Evolutionary conservation across 2,329 filamentous ascomycete genomes (phyloP), one percentile per base, ranked within the genome.

Genomic region (Monilinia fructigena): DNA sequence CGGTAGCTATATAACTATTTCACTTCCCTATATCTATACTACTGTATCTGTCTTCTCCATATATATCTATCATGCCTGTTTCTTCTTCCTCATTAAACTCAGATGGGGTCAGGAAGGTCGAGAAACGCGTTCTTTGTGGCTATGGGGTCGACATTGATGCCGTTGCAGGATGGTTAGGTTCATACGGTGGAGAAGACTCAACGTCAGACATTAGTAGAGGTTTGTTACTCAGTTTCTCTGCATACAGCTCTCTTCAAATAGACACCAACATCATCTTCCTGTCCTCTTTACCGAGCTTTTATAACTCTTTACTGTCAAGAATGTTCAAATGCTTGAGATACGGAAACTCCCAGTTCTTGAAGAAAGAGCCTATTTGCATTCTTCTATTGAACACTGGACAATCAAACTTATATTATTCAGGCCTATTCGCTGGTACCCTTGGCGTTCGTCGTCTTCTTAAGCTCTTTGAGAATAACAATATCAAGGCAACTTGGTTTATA

Each of bases 121-220:
- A 81, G 75, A 85, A 85, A 70, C 78, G 82, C 62, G 81, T 86
- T 59, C 80, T 85, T 48, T 80, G 83, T 54, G 79, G 84, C 70
- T 91, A 90, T 72, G 87, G 88, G 3, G 86, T 92, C 31, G 89
- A 92, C 68, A 87, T 92, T 35, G 89, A 92, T 70, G 89, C 89
- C n/a, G 87, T 92, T 1, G 85, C 89, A 1, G 89, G 89, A 11
- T 92, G 89, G 90, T 80, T 92, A 0, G 89, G 89, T 0, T 89
- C 86, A 0, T 92, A 93, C 72, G 88, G 88, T 20, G 89, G 90
- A 48, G 84, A 92, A 75, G 89, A 92, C 74, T 88, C 84, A 10
- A 86, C 85, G 1, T 89, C 83, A 73, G 89, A 92, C 71, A 91
- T 92, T 69, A 89, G 85, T 74, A 82, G 89, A 81, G 88, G 87